A percentile compares a stretch with the other conserved stretches of the same genome.
These are phyloP conservation scores for Chlorella sorokiniana DNA, from an alignment of 139 green algal genomes.

Conservation along the genomic window DNA sequence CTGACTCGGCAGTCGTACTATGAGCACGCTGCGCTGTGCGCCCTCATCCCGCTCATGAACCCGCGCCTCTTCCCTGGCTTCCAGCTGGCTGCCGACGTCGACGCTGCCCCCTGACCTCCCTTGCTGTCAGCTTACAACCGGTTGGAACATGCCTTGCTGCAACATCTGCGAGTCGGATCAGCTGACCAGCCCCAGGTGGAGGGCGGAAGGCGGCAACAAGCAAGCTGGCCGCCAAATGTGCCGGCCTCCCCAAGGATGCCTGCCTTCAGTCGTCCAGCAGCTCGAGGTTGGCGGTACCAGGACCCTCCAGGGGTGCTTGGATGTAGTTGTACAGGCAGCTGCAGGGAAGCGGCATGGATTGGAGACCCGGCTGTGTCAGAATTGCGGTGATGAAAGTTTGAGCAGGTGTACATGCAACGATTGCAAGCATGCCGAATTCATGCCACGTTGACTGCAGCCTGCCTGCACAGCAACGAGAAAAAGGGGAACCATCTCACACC, in stretches of 20 bases:
- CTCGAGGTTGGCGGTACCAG: slow-evolving; percentile 41
- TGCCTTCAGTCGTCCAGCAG: slow-evolving; percentile 44
- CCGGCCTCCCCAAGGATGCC: no score
- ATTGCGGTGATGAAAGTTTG: neutral
- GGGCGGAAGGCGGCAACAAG: neutral
- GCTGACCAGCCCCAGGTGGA: neutral
- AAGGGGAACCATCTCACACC: neutral
- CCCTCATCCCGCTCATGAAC: slow-evolving; percentile 56
- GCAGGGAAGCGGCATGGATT: neutral
- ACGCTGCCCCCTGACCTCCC: neutral
- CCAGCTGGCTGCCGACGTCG: neutral
- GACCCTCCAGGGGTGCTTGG: slow-evolving; percentile 45
- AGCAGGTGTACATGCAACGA: neutral
- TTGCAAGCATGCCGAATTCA: neutral
- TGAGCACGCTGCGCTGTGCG: slow-evolving; percentile 44
- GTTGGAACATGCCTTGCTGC: neutral
- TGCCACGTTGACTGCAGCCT: no score
- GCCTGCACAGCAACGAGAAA: no score
- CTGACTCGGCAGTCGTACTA: slow-evolving; percentile 52
- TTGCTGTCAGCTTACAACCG: neutral
- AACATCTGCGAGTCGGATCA: no score
- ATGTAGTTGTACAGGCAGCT: slow-evolving; percentile 56
- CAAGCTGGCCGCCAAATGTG: no score
- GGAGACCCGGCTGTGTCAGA: neutral
- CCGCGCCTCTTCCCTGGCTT: slow-evolving; percentile 41